A percentile compares a stretch with the other conserved stretches of the same genome.
phyloP scores from a whole-genome alignment of 345 rosid genomes.

The Gossypium anomalum region DNA sequence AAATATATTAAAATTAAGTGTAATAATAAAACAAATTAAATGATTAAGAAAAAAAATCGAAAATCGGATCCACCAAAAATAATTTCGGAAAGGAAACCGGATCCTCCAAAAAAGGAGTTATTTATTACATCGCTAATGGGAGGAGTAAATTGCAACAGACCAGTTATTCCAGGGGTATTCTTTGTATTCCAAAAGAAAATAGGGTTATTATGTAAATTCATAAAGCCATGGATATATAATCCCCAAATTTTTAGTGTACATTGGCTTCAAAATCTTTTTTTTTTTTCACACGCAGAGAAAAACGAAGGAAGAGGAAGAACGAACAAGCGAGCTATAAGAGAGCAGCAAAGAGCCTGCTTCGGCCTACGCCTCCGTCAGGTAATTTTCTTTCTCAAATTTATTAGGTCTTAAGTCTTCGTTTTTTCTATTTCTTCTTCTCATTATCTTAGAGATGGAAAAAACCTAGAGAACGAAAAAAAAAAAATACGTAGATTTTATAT shows the following conservation, averaged over 20 bases:
- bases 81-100: too few relatives aligned
- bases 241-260: not conserved
- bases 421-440: not conserved
- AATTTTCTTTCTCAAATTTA: not conserved
- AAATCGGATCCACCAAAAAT: too few relatives aligned
- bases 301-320: not conserved
- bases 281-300: not conserved
- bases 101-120: not conserved
- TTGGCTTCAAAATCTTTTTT: not conserved
- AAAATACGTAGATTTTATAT: not conserved
- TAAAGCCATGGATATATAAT: not conserved
- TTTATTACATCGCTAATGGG: not conserved
- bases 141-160: not conserved
- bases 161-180: not conserved
- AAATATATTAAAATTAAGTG: too few relatives aligned
- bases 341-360: conserved; percentile 7
- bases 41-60: too few relatives aligned
- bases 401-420: not conserved
- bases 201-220: not conserved
- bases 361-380: conserved; percentile 2
- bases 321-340: not conserved
- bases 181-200: not conserved
- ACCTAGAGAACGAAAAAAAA: not conserved
- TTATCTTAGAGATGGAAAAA: not conserved
- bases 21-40: too few relatives aligned